Conservation (phyloP, 345 rosid genomes). For the Moricandia arvensis region DNA sequence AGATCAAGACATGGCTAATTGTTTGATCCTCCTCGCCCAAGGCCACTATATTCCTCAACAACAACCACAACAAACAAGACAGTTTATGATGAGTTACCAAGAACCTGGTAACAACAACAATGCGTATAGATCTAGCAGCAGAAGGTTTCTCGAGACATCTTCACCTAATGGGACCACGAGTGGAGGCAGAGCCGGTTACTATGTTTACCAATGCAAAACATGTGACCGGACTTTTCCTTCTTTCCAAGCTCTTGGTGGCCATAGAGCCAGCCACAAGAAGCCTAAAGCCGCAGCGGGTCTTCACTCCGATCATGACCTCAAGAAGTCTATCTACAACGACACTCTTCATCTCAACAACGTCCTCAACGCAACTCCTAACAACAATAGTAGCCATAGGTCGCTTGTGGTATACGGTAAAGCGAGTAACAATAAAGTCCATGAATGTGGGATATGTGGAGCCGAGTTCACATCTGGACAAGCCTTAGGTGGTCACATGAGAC, state of each 20-base stretch:
- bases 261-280: slow-evolving; percentile 96
- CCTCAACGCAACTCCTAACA: slow-evolving; percentile 21
- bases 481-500: slow-evolving; percentile 95
- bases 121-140: slow-evolving; percentile 53
- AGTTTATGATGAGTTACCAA: slow-evolving; percentile 23
- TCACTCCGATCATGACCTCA: slow-evolving; percentile 32
- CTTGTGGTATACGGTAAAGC: slow-evolving; percentile 27
- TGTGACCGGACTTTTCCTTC: slow-evolving; percentile 86
- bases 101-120: slow-evolving; percentile 19
- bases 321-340: slow-evolving; percentile 46
- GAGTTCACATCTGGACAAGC: slow-evolving; percentile 96
- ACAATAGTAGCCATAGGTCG: slow-evolving; percentile 31
- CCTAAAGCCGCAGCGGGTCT: slow-evolving; percentile 42
- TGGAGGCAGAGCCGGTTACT: slow-evolving; percentile 65
- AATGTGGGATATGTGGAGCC: slow-evolving; percentile 86
- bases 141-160: slow-evolving; percentile 62
- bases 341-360: slow-evolving; percentile 55
- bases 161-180: slow-evolving; percentile 39
- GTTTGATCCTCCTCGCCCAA: slow-evolving; percentile 85
- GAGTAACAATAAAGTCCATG: slow-evolving; percentile 60
- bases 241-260: slow-evolving; percentile 99
- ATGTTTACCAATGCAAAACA: slow-evolving; percentile 89
- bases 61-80: slow-evolving; percentile 32
- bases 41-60: slow-evolving; percentile 44
- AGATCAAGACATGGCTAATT: slow-evolving; percentile 91